phyloP scores from a whole-genome alignment of 1,139 yeast species.

The Arxiozyma heterogenica region DNA sequence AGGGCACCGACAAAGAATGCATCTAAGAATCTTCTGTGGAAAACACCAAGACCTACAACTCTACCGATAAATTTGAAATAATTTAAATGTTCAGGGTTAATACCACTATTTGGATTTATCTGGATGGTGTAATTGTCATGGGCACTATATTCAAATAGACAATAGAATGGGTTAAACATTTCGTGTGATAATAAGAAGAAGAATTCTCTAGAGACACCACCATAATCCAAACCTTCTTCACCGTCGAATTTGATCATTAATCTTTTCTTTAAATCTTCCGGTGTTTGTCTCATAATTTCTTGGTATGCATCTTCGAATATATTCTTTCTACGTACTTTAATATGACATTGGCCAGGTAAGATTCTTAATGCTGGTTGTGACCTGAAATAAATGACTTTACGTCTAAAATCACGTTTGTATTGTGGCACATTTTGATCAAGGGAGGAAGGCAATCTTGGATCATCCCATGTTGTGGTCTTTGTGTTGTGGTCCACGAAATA shows the following conservation, averaged over 20 bases:
- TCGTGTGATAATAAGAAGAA: constrained; percentile 94
- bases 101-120: constrained; percentile 95
- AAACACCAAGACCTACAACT: constrained; percentile 94
- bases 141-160: constrained; percentile 92
- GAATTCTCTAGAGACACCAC: constrained; percentile 97
- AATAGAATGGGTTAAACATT: constrained; percentile 97
- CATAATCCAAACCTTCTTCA: constrained; percentile 98
- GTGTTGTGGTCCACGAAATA: constrained; percentile 98
- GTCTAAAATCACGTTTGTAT: constrained; percentile 95
- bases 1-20: constrained; percentile 97
- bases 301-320: constrained; percentile 96
- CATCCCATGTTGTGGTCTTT: constrained; percentile 99
- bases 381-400: constrained; percentile 93
- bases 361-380: constrained; percentile 97
- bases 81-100: constrained; percentile 95
- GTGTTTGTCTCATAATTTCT: constrained; percentile 97
- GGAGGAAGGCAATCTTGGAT: constrained; percentile 94
- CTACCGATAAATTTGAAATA: constrained; percentile 97
- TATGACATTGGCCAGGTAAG: constrained; percentile 96
- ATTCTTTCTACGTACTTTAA: constrained; percentile 93
- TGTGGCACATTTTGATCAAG: constrained; percentile 98
- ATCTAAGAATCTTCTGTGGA: constrained; percentile 95
- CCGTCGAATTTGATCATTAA: constrained; percentile 98
- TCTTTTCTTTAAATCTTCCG: constrained; percentile 94
- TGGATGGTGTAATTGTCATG: constrained; percentile 96